phyloP scores from a whole-genome alignment of 169 alveolate genomes.

The Cryptosporidium tyzzeri region DNA sequence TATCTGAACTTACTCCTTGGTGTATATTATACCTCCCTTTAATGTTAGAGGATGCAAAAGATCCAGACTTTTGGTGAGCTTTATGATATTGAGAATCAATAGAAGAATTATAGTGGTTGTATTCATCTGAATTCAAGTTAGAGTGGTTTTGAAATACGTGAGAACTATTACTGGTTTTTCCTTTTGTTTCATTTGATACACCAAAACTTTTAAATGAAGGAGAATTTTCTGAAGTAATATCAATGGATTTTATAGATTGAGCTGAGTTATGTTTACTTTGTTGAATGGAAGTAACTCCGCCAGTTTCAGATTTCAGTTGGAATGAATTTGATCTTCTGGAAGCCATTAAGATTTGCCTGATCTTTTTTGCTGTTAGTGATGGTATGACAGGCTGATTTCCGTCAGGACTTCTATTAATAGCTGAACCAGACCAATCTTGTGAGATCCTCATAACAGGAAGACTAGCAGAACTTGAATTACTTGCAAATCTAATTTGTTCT shows the following conservation, averaged over 20 bases:
- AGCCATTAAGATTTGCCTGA: slow-evolving; percentile 61
- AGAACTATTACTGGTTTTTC: neutral
- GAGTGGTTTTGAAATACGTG: slow-evolving; percentile 1
- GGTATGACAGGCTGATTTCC: slow-evolving; percentile 23
- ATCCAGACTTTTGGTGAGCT: neutral
- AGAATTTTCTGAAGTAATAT: neutral
- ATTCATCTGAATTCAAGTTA: neutral
- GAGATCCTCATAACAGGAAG: slow-evolving; percentile 50
- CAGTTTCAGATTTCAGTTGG: slow-evolving; percentile 2
- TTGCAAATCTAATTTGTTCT: slow-evolving; percentile 4
- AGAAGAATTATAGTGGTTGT: neutral
- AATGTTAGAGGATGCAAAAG: neutral
- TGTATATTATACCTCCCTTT: neutral
- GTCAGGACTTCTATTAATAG: neutral
- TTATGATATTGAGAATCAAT: neutral
- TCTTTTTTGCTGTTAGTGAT: slow-evolving; percentile 37
- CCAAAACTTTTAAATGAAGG: neutral
- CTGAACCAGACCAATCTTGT: slow-evolving; percentile 51
- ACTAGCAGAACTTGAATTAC: slow-evolving; percentile 7
- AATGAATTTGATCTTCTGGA: slow-evolving; percentile 42
- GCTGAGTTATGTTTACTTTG: neutral
- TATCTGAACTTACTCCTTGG: slow-evolving; percentile 22
- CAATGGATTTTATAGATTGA: slow-evolving; percentile 8
- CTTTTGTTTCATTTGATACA: neutral
- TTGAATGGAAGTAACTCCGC: neutral